These are phyloP conservation scores for Elsinoe necatrix DNA, from an alignment of 2,329 filamentous ascomycete species.

Conservation along the genomic window DNA sequence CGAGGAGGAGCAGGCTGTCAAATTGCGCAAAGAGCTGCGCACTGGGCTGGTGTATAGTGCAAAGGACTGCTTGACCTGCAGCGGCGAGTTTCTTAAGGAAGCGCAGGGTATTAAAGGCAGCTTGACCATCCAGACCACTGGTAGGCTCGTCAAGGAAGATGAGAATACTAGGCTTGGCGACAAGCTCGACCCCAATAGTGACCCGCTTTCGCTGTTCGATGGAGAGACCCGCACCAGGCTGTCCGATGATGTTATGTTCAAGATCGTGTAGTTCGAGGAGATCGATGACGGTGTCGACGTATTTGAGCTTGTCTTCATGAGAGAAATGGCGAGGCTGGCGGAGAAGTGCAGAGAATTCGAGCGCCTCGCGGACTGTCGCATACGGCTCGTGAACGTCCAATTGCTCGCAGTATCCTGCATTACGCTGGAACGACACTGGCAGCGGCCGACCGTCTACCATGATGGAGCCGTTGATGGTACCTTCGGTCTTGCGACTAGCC, in stretches of 20 bases:
- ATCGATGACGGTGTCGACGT: slow-evolving; percentile 55
- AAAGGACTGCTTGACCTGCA: slow-evolving; percentile 58
- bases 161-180: slow-evolving; percentile 50
- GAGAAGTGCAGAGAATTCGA: slow-evolving; percentile 57
- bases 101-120: slow-evolving; percentile 56
- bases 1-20: slow-evolving; percentile 55
- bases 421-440: slow-evolving; percentile 42
- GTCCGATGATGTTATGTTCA: slow-evolving; percentile 56
- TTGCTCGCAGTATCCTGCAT: slow-evolving; percentile 51
- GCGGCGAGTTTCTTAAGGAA: slow-evolving; percentile 59
- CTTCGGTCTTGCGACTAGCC: slow-evolving; percentile 39
- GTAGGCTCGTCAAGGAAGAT: slow-evolving; percentile 58
- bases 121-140: slow-evolving; percentile 53
- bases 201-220: slow-evolving; percentile 50
- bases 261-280: slow-evolving; percentile 61
- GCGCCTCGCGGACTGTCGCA: slow-evolving; percentile 57
- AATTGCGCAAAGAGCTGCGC: slow-evolving; percentile 59
- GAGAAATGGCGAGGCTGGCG: slow-evolving; percentile 52
- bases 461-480: slow-evolving; percentile 38
- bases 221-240: slow-evolving; percentile 45
- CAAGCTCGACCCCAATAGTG: slow-evolving; percentile 50
- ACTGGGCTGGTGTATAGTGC: slow-evolving; percentile 64
- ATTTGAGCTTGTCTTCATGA: slow-evolving; percentile 55
- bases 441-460: slow-evolving; percentile 36
- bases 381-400: slow-evolving; percentile 60